Evolutionary conservation across 192 early-diverging fungal species (phyloP).

Genomic region (Dispira simplex): DNA sequence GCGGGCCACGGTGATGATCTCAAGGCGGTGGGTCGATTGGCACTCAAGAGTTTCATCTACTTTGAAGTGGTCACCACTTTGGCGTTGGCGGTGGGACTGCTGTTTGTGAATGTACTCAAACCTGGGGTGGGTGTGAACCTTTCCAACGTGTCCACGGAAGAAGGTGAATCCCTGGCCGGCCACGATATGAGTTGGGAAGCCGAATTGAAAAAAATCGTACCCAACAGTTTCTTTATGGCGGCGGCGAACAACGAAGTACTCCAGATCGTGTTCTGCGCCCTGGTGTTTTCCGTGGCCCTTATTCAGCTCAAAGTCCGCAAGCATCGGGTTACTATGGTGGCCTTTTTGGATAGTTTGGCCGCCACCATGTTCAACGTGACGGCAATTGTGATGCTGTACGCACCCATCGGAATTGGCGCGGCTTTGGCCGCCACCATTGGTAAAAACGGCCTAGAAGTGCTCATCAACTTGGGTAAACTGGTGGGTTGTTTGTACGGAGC

Average conservation of each 20-base stretch:
- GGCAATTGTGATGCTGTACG: constrained; percentile 42
- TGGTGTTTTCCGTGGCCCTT: constrained; percentile 44
- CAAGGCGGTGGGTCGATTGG: constrained; percentile 36
- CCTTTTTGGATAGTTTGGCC: constrained; percentile 35
- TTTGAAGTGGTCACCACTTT: constrained; percentile 47
- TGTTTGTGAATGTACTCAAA: constrained; percentile 39
- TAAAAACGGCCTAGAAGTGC: constrained; percentile 35
- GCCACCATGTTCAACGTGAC: constrained; percentile 49
- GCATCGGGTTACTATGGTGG: constrained; percentile 26
- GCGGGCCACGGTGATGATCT: constrained; percentile 57
- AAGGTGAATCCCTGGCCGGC: constrained; percentile 13
- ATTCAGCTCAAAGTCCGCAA: constrained; percentile 24
- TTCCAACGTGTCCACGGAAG: constrained; percentile 8
- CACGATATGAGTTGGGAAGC: constrained; percentile 31
- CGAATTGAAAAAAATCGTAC: constrained; percentile 41
- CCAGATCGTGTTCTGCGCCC: constrained; percentile 43
- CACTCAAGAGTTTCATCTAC: constrained; percentile 50
- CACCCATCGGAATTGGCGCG: constrained; percentile 49
- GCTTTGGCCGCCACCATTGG: constrained; percentile 43
- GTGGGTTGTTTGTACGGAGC: constrained; percentile 44
- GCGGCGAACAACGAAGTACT: constrained; percentile 25
- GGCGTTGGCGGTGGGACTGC: constrained; percentile 48
- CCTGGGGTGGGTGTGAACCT: constrained; percentile 39
- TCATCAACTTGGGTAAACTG: constrained; percentile 43
- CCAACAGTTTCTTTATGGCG: constrained; percentile 38